phyloP scores from a whole-genome alignment of 1,139 yeast genomes.

The Saccharomyces hybrid region DNA sequence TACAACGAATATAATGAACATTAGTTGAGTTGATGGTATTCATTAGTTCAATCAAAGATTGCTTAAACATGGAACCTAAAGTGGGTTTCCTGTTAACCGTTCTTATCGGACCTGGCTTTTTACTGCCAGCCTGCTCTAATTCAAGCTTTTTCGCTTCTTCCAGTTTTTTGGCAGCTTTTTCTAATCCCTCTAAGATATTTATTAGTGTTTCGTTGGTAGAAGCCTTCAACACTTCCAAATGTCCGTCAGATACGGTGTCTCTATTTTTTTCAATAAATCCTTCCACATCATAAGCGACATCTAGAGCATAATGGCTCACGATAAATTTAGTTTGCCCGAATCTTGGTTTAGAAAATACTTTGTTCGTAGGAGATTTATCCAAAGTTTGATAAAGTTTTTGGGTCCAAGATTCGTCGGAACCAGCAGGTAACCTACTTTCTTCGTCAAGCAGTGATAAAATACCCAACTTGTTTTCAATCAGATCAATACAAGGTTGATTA shows the following conservation, averaged over 20 bases:
- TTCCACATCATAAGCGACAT: conserved; percentile 86
- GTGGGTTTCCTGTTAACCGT: conserved; percentile 78
- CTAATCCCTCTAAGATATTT: conserved; percentile 58
- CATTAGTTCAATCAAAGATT: conserved; percentile 91
- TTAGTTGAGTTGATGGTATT: conserved; percentile 87
- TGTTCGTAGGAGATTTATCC: conserved; percentile 70
- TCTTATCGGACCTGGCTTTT: conserved; percentile 32
- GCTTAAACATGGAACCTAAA: conserved; percentile 89
- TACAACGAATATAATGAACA: conserved; percentile 96
- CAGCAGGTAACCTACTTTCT: conserved; percentile 92
- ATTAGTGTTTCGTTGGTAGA: conserved; percentile 60
- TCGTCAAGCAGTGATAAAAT: conserved; percentile 86
- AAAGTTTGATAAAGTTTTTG: conserved; percentile 85
- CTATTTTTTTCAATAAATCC: conserved; percentile 97
- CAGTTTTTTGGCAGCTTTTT: conserved; percentile 47
- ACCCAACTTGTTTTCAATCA: conserved; percentile 89
- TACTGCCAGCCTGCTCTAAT: conserved; percentile 37
- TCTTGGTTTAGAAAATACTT: conserved; percentile 87
- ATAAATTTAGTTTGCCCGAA: conserved; percentile 91
- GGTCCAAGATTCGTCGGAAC: conserved; percentile 89
- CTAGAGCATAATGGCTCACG: conserved; percentile 92
- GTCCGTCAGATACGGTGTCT: conserved; percentile 97
- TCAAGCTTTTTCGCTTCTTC: conserved; percentile 38
- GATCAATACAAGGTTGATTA: conserved; percentile 93
- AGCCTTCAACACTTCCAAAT: conserved; percentile 72